A percentile compares a stretch with the other conserved stretches of the same genome.
Evolutionary conservation across 495 filamentous ascomycete species (phyloP).

Genomic region (Neurospora terricola): DNA sequence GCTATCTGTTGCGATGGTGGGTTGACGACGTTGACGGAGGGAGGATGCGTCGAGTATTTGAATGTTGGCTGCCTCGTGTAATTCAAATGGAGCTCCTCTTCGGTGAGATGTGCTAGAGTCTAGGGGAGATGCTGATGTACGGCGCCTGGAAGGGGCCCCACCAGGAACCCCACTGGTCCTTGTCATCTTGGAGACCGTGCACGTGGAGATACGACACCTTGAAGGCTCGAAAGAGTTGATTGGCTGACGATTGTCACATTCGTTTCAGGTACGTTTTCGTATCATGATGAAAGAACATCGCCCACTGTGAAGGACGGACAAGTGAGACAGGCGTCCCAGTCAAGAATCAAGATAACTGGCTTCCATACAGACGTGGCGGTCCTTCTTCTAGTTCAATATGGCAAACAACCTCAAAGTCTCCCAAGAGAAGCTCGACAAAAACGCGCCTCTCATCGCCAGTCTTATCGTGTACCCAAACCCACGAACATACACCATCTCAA

Average conservation of each 20-base stretch:
- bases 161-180: slow-evolving; percentile 4
- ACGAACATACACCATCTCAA: background rate
- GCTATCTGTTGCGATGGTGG: background rate
- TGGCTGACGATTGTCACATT: background rate
- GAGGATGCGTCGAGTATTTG: background rate
- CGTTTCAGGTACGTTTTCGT: background rate
- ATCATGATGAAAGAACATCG: background rate
- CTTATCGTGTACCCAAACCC: background rate
- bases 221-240: background rate
- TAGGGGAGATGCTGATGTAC: background rate
- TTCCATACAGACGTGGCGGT: background rate
- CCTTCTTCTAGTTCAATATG: background rate
- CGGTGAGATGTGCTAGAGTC: background rate
- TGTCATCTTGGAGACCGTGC: background rate
- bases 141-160: background rate
- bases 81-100: background rate
- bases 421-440: background rate
- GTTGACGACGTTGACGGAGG: slow-evolving; percentile 2
- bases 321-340: background rate
- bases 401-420: background rate
- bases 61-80: background rate
- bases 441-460: background rate
- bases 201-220: background rate
- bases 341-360: background rate
- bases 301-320: background rate